Base-by-base conservation (phyloP, 2,329 filamentous ascomycete genomes). In the Elsinoe australis region DNA sequence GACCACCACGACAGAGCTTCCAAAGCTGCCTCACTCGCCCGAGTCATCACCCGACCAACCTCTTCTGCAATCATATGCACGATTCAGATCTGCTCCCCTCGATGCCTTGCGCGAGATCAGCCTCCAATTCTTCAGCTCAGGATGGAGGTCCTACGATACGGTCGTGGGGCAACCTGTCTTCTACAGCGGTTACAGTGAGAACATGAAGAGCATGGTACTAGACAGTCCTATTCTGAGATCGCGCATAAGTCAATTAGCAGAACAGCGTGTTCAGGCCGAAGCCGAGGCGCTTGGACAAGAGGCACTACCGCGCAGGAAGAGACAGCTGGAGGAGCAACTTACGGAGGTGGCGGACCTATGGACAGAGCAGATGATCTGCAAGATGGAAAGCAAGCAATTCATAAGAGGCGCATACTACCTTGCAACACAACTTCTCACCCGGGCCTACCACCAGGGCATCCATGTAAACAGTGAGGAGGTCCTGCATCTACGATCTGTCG, bases 311-410 rank as follows among this genome's bases (percentile, higher is more conserved):
- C 80, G 80, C 52, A 73, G 92, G 45, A 75, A 79, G 45, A 53
- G 53, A 34, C 79, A 84, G 57, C 78, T 96, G 49, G 81, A 88
- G 60, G 72, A 73, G 29, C 82, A 82, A 50, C 70, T 98, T 36
- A 75, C 80, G 48, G 82, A 95, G 60, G 82, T 95, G 3, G 85
- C 87, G 3, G 87, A 92, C 54, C 82, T 83, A 55, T 82, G 92
- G 76, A 87, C 88, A 18, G 87, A 95, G 61, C 80, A 83, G 54
- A 96, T 98, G 92, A 95, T 98, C 53, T 96, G 90, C 76, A 98
- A 98, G 68, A 90, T 96, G 75, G 92, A 98, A 67, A 94, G 84
- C 72, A 94, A 89, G 63, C 72, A 79, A 2, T 96, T 96, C 61
- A 95, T 98, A 56, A 75, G 92, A 41, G 80, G 87, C 18, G 90